Evolutionary conservation across 2,329 filamentous ascomycete species (phyloP), one percentile per base, ranked within the genome.

Genomic region (Beauveria pseudobassiana): DNA sequence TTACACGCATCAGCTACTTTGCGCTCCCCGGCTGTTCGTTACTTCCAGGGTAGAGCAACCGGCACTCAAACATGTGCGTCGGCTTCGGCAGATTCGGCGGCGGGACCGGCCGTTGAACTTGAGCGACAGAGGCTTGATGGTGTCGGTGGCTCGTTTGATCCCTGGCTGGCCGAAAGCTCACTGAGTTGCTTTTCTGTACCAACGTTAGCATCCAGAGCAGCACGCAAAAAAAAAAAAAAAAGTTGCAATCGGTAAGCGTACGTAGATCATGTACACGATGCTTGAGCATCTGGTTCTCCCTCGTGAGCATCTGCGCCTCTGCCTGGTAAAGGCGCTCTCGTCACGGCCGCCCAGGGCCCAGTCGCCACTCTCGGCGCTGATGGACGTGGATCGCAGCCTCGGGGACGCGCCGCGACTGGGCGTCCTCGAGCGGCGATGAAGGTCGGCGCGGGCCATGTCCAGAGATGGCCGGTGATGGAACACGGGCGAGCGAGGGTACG

Each of bases 211-310:
- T 40, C 18, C 8, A 40, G 3, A 48, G n/a, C 43, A 22, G 18
- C 28, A 28, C 2, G 5, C 34, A 7, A 10, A 2, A 8, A 22
- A 10, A 14, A 10, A 18, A 22, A 5, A 24, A 16, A 16, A 16
- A n/a, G 53, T 28, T 26, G 3, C 57, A 40, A 28, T 63, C 40
- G 7, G 54, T 61, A 24, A 24, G 12, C 20, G 53, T 75, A 89
- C 88, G 88, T 16, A 92, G 76, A 68, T 92, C 89, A 42, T 87
- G 81, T 63, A 92, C 89, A 54, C 90, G 81, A 71, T 87, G 82
- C 64, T 87, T 86, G 57, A 93, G 77, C 89, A 93, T 92, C 74
- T 93, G 89, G 67, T 93, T 93, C 76, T 93, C 90, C 28, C 90
- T 80, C 24, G 86, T 82, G 68, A 93, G 74, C 75, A 85, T 91